Base-by-base conservation (phyloP, 2,329 filamentous ascomycete species). In the Exophiala mesophila region DNA sequence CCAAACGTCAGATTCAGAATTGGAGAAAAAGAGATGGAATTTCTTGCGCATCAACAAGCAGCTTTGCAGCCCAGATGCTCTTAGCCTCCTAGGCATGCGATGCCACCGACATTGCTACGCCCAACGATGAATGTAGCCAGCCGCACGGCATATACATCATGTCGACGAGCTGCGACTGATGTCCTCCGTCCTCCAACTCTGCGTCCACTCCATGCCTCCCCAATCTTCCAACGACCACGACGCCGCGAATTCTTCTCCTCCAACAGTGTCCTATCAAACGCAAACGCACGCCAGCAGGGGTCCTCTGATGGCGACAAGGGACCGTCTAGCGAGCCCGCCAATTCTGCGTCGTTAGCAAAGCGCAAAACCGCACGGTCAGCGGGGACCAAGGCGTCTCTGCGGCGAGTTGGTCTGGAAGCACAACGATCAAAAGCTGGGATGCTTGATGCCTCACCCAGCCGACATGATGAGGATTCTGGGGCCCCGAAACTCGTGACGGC, bases 361-460 rank as follows among this genome's bases (percentile, higher is more conserved):
- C 69, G 72, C 43, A 74, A 76, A 50, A 61, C 64, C 5, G 57
- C 62, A n/a, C 65, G 75, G 48, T 67, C 68, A 17, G 68, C 74
- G 3, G 70, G 72, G 17, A 68, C 78, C 32, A 85, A 88, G 53
- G 84, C 82, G 49, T 92, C 87, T 2, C 71, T 96, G 21, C 80
- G 90, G 41, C 78, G 88, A 45, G 88, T 94, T 9, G 88, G 89
- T 21, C 84, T 88, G 13, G 88, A 92, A 56, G 88, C 89, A 13
- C 88, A 95, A 65, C 69, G 66, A 53, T 77, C 69, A 45, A 72
- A 68, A 53, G 70, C 71, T 55, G 69, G 69, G 1, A 68, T 77
- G 51, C 65, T 80, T 49, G 55, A 63, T 38, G 72, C 70, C 55
- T 55, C 54, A 37, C 62, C 65, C 49, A 58, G 62, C 39, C 61